Evolutionary conservation across 441 rosid species (phyloP).

Genomic region (Erodium moschatum): DNA sequence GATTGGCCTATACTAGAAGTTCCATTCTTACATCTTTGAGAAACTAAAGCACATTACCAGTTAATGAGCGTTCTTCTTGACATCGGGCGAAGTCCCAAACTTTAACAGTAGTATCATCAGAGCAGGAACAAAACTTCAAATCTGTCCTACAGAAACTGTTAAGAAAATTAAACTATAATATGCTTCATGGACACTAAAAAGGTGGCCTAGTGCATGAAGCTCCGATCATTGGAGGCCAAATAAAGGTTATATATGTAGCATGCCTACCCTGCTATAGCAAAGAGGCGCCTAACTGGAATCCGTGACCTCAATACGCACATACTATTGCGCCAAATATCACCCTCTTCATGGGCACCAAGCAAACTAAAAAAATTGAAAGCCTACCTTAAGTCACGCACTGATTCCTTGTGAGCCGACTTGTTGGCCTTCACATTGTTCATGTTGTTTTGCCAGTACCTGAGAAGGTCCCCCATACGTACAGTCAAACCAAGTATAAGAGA

Average conservation of each 20-base stretch:
- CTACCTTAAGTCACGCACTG: constrained; percentile 82
- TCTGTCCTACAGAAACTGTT: constrained; percentile 94
- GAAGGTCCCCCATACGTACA: constrained; percentile 13
- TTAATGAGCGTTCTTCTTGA: constrained; percentile 78
- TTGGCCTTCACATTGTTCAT: constrained; percentile 96
- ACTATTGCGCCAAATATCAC: background rate
- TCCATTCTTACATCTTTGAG: constrained; percentile 11
- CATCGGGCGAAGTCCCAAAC: constrained; percentile 96
- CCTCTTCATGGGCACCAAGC: background rate
- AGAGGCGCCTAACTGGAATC: no score
- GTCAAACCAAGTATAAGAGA: background rate
- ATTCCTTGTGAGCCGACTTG: constrained; percentile 93
- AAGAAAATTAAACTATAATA: constrained; percentile 21
- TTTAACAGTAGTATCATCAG: constrained; percentile 93
- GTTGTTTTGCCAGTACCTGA: constrained; percentile 94
- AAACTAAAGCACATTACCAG: constrained; percentile 66
- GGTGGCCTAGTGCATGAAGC: background rate
- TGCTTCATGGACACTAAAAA: constrained; percentile 7
- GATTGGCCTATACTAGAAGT: constrained; percentile 12
- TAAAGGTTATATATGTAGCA: no score
- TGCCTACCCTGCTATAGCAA: no score
- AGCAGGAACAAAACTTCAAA: constrained; percentile 95
- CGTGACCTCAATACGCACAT: no score
- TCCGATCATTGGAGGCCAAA: background rate
- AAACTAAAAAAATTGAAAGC: constrained; percentile 8